A percentile compares a stretch with the other conserved stretches of the same genome.
These are phyloP conservation scores for Rhytidiadelphus loreus DNA, from an alignment of 225 moss, liverwort and hornwort genomes.

Conservation along the genomic window DNA sequence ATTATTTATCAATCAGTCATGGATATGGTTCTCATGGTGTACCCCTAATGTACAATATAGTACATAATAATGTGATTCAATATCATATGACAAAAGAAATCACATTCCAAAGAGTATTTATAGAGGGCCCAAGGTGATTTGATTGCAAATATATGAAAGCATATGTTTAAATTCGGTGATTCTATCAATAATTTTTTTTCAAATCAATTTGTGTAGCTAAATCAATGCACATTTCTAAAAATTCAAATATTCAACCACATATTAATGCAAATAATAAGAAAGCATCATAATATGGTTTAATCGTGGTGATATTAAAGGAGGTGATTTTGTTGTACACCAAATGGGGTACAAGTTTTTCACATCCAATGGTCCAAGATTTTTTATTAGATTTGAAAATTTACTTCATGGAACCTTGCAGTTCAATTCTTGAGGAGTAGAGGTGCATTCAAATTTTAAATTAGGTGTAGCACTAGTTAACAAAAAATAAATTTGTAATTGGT, in stretches of 20 bases:
- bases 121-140: background rate
- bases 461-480: background rate
- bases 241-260: background rate
- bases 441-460: background rate
- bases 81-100: too few relatives aligned
- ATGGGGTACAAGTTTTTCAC: background rate
- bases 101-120: too few relatives aligned
- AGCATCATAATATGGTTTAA: background rate
- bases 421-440: accelerated
- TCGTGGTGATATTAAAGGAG: background rate
- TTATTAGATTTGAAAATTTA: background rate
- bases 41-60: accelerated
- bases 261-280: background rate
- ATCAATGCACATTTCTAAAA: background rate
- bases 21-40: background rate
- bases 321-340: background rate
- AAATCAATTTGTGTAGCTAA: background rate
- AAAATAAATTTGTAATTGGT: background rate
- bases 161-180: background rate
- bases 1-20: background rate
- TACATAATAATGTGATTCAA: background rate
- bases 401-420: background rate
- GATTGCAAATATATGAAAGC: background rate
- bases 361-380: background rate
- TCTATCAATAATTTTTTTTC: background rate